A percentile compares a stretch with the other conserved stretches of the same genome.
phyloP scores from a whole-genome alignment of 1,139 yeast species.

The Diutina catenulata region DNA sequence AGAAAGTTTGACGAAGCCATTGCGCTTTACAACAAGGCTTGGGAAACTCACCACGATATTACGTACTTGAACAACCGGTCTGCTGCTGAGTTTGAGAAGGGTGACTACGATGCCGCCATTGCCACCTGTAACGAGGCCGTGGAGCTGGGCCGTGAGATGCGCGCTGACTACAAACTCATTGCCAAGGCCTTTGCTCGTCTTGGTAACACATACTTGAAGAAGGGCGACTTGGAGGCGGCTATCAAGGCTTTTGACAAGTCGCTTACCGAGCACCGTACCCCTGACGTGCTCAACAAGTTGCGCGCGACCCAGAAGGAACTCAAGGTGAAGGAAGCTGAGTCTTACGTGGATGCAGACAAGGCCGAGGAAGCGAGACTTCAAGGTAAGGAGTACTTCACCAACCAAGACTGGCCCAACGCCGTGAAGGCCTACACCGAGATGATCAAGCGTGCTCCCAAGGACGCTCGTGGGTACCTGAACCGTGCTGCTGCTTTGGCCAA shows the following conservation, averaged over 20 bases:
- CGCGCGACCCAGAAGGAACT: conserved; percentile 80
- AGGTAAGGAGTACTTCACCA: conserved; percentile 83
- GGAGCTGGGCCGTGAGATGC: conserved; percentile 77
- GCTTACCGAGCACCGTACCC: conserved; percentile 94
- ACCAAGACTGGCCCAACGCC: conserved; percentile 95
- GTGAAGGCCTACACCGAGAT: conserved; percentile 92
- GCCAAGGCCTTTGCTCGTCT: conserved; percentile 92
- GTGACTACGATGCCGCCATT: conserved; percentile 78
- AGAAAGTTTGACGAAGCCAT: conserved; percentile 92
- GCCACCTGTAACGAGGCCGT: conserved; percentile 72
- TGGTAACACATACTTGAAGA: conserved; percentile 72
- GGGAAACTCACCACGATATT: conserved; percentile 72
- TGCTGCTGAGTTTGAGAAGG: conserved; percentile 95
- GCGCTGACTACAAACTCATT: conserved; percentile 84
- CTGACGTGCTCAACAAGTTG: conserved; percentile 81
- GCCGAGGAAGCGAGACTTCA: conserved; percentile 92
- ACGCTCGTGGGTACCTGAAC: conserved; percentile 94
- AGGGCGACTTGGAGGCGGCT: conserved; percentile 62
- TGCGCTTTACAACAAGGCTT: conserved; percentile 73
- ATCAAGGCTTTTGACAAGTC: conserved; percentile 78
- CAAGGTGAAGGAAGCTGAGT: conserved; percentile 63
- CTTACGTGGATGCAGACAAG: conserved; percentile 78
- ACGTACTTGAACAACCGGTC: conserved; percentile 94
- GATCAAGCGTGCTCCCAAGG: conserved; percentile 91
- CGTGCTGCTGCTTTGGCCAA: conserved; percentile 96